Base-by-base conservation (phyloP, 352 stramenopile genomes). In the Globisporangium mamillatum region DNA sequence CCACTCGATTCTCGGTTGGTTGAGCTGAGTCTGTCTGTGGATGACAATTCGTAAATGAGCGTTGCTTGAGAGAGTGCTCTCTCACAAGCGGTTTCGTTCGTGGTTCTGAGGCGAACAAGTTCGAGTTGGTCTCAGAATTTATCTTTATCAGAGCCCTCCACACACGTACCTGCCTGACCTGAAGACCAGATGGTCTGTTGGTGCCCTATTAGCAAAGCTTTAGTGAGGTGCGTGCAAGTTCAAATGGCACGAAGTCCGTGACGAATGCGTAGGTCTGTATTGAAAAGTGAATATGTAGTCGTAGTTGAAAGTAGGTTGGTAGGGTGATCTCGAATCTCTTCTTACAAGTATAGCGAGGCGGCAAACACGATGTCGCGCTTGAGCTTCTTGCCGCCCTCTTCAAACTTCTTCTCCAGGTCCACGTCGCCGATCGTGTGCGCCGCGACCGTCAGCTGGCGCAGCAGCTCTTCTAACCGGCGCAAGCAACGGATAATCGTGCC, bases 281-380 rank as follows among this genome's bases (percentile, higher is more conserved):
- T 32, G 54, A 60, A 38, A 59, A 32, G 29, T 32, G 29, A 32
- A 32, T 32, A 32, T 59, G 53, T 24, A 38, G 12, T 25, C 36
- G 25, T 22, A 60, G 34, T 29, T 60, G 27, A 22, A 24, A 46
- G 54, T 36, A 32, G 9, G 16, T 60, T 59, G 10, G n/a, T 18
- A 1, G 12, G 54, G 16, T 25, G 44, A 7, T 32, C 7, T 60
- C 54, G 54, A 27, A 20, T 41, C 10, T 3, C 52, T 41, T 25
- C 46, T 61, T 95, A 99, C 65, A 99, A 75, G 73, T 99, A 99
- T 34, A 99, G 82, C 46, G 96, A 99, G 58, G 94, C 97, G n/a
- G 92, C 97, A 90, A 99, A 99, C 14, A 99, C 97, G 79, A 99
- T 99, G 74, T 99, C 98, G 61, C 98, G 92, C 80, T 99, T 98